Conservation (phyloP, 2,329 filamentous ascomycete genomes). For the Seiridium cupressi region DNA sequence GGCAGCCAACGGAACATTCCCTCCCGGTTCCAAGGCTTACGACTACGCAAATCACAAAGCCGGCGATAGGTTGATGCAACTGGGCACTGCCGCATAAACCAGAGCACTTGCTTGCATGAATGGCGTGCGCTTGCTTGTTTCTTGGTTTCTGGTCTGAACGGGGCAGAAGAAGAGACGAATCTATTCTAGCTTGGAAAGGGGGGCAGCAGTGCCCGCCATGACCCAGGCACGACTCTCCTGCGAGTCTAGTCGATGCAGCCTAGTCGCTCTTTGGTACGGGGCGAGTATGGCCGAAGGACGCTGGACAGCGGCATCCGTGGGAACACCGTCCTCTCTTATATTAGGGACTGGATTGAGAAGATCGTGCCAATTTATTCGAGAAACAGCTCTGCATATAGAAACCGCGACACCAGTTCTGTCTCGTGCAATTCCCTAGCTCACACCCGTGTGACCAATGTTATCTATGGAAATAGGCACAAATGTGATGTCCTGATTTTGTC, state of each 20-base stretch:
- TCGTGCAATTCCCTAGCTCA: not conserved
- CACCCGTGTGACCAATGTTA: too few relatives aligned
- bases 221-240: too few relatives aligned
- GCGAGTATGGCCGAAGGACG: too few relatives aligned
- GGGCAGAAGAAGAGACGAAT: too few relatives aligned
- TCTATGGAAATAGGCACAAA: too few relatives aligned
- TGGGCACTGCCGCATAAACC: conserved; percentile 25
- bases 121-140: not conserved
- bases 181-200: too few relatives aligned
- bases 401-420: not conserved
- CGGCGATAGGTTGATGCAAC: conserved; percentile 57
- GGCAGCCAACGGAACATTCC: conserved; percentile 85
- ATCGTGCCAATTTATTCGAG: not conserved
- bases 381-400: not conserved
- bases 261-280: too few relatives aligned
- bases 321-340: not conserved
- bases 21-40: conserved; percentile 68
- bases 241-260: too few relatives aligned
- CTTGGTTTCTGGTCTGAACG: too few relatives aligned
- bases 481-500: too few relatives aligned
- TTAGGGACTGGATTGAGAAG: not conserved
- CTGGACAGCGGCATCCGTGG: too few relatives aligned
- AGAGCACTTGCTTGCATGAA: not conserved
- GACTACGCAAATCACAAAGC: conserved; percentile 62
- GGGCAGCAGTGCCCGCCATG: too few relatives aligned